Percentiles rank a stretch among this genome's conserved stretches.
Evolutionary conservation across 805 yeast genomes (phyloP).

Genomic region (Saccharomyces mikatae): DNA sequence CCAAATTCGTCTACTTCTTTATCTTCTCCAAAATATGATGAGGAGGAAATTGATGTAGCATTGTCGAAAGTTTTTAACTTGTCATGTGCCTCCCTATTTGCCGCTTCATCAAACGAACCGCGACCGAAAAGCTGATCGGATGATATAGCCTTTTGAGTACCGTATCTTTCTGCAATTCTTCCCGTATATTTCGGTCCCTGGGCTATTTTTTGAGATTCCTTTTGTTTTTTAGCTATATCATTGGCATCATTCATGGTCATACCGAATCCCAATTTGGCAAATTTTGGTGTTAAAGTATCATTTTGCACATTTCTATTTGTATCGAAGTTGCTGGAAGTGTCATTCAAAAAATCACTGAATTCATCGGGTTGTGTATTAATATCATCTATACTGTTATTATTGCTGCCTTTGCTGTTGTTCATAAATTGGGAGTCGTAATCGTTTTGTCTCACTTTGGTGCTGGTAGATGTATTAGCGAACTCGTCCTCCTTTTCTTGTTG

Average conservation of each 20-base stretch:
- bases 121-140: conserved; percentile 93
- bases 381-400: conserved; percentile 4
- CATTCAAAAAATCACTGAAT: conserved; percentile 11
- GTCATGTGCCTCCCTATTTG: conserved; percentile 70
- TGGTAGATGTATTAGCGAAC: conserved; percentile 8
- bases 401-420: conserved; percentile 3
- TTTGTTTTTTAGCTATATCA: conserved; percentile 35
- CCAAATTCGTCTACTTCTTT: conserved; percentile 39
- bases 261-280: conserved; percentile 84
- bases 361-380: conserved; percentile 11
- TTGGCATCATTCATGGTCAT: conserved; percentile 62
- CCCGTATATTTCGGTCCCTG: conserved; percentile 63
- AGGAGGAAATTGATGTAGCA: conserved; percentile 85
- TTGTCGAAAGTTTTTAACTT: conserved; percentile 77
- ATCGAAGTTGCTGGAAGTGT: background rate
- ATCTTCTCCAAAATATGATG: conserved; percentile 86
- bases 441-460: conserved; percentile 32
- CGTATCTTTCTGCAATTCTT: conserved; percentile 68
- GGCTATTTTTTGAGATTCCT: conserved; percentile 34
- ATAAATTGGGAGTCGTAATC: conserved; percentile 3
- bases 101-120: conserved; percentile 68
- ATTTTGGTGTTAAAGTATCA: conserved; percentile 44
- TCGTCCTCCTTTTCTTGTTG: conserved; percentile 68
- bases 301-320: conserved; percentile 12
- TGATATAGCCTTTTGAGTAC: conserved; percentile 87